Base-by-base conservation (phyloP, 2,329 filamentous ascomycete genomes). In the Nannizziopsis arthrosporioides region DNA sequence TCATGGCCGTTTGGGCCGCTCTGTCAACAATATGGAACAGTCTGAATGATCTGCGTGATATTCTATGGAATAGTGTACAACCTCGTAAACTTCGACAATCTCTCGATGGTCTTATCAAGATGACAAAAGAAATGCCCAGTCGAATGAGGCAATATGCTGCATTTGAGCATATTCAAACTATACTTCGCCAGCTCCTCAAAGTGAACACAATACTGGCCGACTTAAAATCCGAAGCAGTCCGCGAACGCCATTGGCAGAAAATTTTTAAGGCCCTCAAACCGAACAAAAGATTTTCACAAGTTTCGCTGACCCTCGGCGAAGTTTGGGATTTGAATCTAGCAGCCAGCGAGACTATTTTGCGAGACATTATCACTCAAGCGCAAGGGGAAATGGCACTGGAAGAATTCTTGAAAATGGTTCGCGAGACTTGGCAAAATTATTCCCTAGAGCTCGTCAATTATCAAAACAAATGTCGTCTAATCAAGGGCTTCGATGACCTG, bases 121-220 rank as follows among this genome's bases (percentile, higher is more conserved):
- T 94, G 77, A 96, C 89, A 32, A 96, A 94, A 69, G 90, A 96
- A 54, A 96, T 98, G 92, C 92, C 93, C 0, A 94, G 88, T 67
- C 82, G 92, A 51, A 96, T 98, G 90, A 82, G 93, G 52, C 93
- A 98, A 62, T 99, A 99, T 65, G 90, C 93, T 57, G 93, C 93
- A n/a, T 99, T 98, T 63, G 93, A 98, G 66, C 90, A 98, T 61
- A 88, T 98, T 35, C 93, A 98, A 63, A 87, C 80, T 54, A 85
- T 93, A 27, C 77, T 98, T 36, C 84, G 88, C 39, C 82, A 89
- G 53, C 77, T 94, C 42, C 75, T 95, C 54, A 96, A 94, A 65
- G 87, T 94, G 57, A 98, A 96, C 61, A 75, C 82, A 9, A 75
- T 95, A 31, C 75, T 99, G 2, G 78, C 81, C 3, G 92, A 98